Percentiles rank a stretch among this genome's conserved stretches.
These are phyloP conservation scores for Trichosporon coremiiforme DNA, from an alignment of 1,284 basidiomycete species.

Conservation along the genomic window DNA sequence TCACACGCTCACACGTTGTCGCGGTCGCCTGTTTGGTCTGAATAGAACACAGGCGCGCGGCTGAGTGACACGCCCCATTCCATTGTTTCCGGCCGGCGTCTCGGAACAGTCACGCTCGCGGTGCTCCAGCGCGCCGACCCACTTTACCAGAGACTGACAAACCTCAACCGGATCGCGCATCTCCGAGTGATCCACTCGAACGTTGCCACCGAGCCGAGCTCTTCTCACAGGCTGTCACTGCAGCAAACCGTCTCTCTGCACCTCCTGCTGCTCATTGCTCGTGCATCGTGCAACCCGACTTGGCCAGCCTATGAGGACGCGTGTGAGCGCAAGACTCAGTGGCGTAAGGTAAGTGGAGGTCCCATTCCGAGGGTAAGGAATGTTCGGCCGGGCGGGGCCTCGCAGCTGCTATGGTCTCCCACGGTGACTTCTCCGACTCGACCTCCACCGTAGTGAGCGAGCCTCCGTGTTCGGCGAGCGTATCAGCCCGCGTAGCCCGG, in stretches of 20 bases:
- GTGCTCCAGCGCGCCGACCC: not conserved
- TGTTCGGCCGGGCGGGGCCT: constrained; percentile 13
- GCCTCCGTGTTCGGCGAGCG: not conserved
- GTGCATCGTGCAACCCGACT: too few relatives aligned
- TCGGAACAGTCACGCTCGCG: constrained; percentile 1
- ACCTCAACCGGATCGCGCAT: too few relatives aligned
- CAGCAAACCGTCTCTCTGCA: too few relatives aligned
- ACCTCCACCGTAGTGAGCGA: not conserved
- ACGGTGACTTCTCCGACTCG: not conserved
- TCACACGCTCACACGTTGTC: too few relatives aligned
- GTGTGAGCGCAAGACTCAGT: not conserved
- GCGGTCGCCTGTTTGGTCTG: too few relatives aligned
- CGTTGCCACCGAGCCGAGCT: too few relatives aligned
- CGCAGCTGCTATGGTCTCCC: not conserved
- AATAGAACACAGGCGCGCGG: not conserved
- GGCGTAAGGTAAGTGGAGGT: not conserved
- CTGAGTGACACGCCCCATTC: constrained; percentile 1
- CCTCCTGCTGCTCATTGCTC: too few relatives aligned
- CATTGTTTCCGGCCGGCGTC: not conserved
- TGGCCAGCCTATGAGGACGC: too few relatives aligned
- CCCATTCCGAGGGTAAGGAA: not conserved
- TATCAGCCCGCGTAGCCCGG: not conserved
- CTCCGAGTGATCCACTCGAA: too few relatives aligned
- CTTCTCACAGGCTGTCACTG: too few relatives aligned
- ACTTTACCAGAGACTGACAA: not conserved